Conservation (phyloP, 2,329 filamentous ascomycete species). For the Aureobasidium pullulans region DNA sequence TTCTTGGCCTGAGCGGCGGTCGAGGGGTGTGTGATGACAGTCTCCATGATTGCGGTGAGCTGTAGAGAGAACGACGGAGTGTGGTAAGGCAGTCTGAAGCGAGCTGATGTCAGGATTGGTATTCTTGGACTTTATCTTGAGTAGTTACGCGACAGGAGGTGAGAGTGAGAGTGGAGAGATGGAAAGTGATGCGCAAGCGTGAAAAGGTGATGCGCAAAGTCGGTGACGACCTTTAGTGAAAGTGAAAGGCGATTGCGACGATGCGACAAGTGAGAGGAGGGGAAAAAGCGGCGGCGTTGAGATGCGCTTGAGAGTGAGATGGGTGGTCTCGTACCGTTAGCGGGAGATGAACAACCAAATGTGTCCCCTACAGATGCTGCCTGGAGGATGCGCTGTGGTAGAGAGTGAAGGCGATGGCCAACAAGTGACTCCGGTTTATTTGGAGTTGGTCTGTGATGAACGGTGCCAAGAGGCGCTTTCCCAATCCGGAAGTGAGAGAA, state of each 20-base stretch:
- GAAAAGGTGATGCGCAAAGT: neutral
- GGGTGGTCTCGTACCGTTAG: constrained; percentile 45
- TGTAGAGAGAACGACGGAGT: constrained; percentile 21
- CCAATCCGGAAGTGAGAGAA: constrained; percentile 1
- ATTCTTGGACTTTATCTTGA: constrained; percentile 10
- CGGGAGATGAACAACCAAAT: constrained; percentile 97
- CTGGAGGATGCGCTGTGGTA: constrained; percentile 14
- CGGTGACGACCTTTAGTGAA: neutral
- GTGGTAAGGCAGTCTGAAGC: constrained; percentile 18
- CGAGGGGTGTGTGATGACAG: constrained; percentile 79
- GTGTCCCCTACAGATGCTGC: constrained; percentile 70
- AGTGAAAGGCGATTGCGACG: neutral
- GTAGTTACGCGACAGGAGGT: neutral
- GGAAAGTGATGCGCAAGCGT: neutral
- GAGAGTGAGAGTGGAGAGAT: neutral
- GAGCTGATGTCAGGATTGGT: constrained; percentile 12
- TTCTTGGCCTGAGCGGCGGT: constrained; percentile 91
- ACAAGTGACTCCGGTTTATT: neutral
- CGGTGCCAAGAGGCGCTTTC: constrained; percentile 9
- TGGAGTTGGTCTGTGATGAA: neutral
- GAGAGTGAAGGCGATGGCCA: constrained; percentile 10
- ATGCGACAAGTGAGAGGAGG: neutral
- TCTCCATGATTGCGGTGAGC: constrained; percentile 61
- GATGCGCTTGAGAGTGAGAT: constrained; percentile 13
- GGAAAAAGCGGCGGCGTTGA: neutral